Evolutionary conservation across 371 early-diverging fungal species (phyloP).

Genomic region (Mortierella sp.): DNA sequence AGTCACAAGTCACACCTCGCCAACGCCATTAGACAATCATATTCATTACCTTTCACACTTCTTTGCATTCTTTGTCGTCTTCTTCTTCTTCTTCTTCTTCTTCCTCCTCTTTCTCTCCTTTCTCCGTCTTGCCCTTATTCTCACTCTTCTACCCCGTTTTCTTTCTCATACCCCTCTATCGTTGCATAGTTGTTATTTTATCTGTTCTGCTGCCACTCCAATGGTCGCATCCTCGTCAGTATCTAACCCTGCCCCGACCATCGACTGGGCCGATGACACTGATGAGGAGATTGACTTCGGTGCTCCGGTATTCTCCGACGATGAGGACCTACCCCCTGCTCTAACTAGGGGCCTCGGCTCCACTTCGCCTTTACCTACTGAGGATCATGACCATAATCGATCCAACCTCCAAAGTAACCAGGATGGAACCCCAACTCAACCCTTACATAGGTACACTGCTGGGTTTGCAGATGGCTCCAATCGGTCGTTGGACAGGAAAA

Average conservation of each 20-base stretch:
- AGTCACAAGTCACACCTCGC: too few relatives aligned
- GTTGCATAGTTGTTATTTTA: not conserved
- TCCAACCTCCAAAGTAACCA: not conserved
- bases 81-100: not conserved
- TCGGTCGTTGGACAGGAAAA: slow-evolving; percentile 27
- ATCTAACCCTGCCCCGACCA: slow-evolving; percentile 21
- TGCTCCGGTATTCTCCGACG: slow-evolving; percentile 57
- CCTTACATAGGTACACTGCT: slow-evolving; percentile 25
- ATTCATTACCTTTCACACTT: not conserved
- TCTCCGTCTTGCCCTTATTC: not conserved
- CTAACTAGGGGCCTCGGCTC: not conserved
- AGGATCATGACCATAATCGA: not conserved
- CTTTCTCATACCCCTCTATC: not conserved
- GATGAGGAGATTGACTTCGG: slow-evolving; percentile 57
- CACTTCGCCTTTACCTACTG: not conserved
- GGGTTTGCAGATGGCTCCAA: slow-evolving; percentile 36
- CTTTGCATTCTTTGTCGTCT: too few relatives aligned
- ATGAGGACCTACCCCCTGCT: slow-evolving; percentile 38
- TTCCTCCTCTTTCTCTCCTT: not conserved
- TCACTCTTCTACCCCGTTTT: not conserved
- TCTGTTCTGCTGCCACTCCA: not conserved
- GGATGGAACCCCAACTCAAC: slow-evolving; percentile 4
- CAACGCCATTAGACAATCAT: not conserved
- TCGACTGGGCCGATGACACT: slow-evolving; percentile 56
- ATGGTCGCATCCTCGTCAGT: slow-evolving; percentile 42